Evolutionary conservation across 139 green algal genomes (phyloP).

Genomic region (Closterium sp.): DNA sequence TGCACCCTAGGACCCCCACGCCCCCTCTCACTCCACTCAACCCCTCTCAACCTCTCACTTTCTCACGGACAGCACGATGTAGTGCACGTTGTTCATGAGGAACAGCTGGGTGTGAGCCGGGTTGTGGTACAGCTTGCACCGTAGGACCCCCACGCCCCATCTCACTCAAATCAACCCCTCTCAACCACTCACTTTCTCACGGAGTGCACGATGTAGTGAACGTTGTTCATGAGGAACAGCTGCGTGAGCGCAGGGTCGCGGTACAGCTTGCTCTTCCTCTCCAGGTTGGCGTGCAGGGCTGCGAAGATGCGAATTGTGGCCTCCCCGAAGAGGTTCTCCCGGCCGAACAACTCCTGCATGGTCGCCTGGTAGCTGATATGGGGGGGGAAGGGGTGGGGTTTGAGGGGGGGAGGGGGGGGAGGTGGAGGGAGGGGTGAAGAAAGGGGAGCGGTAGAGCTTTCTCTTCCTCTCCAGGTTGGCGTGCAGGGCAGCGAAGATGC

Average conservation of each 20-base stretch:
- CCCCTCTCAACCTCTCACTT: too few relatives aligned
- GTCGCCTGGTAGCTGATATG: slow-evolving; percentile 45
- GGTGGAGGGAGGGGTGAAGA: not conserved
- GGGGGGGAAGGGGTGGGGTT: not conserved
- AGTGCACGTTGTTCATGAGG: too few relatives aligned
- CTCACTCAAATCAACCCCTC: too few relatives aligned
- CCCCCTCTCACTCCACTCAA: too few relatives aligned
- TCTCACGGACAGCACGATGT: too few relatives aligned
- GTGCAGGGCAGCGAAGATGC: slow-evolving; percentile 7
- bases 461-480: slow-evolving; percentile 50
- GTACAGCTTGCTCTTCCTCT: slow-evolving; percentile 48
- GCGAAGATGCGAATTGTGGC: slow-evolving; percentile 22
- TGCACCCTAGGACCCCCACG: too few relatives aligned
- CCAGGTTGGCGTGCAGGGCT: slow-evolving; percentile 41
- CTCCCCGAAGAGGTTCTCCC: not conserved
- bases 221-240: too few relatives aligned
- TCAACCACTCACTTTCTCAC: too few relatives aligned
- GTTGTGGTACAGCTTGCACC: too few relatives aligned
- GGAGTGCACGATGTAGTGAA: too few relatives aligned
- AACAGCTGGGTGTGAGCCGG: too few relatives aligned
- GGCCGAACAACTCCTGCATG: slow-evolving; percentile 20
- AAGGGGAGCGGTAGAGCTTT: slow-evolving; percentile 11
- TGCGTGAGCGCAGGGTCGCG: slow-evolving; percentile 10
- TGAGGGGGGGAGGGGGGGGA: not conserved
- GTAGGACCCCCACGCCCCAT: too few relatives aligned